Evolutionary conservation across 495 filamentous ascomycete species (phyloP).

Genomic region (Penicillium chermesinum): DNA sequence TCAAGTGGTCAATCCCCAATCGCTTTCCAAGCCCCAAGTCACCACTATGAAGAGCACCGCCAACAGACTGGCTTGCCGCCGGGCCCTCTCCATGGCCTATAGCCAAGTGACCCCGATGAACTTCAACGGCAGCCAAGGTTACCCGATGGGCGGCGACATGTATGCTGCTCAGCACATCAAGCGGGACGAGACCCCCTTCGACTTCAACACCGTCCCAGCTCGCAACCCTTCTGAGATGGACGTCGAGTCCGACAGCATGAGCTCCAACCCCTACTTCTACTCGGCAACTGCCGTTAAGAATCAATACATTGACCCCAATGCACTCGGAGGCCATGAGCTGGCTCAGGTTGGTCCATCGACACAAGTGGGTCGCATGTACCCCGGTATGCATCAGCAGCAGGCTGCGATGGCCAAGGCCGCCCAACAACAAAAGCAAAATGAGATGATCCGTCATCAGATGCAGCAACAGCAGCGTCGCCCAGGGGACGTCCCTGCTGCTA

Average conservation of each 20-base stretch:
- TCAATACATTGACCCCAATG: conserved; percentile 66
- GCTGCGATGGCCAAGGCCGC: conserved; percentile 74
- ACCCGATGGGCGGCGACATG: conserved; percentile 40
- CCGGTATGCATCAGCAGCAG: conserved; percentile 88
- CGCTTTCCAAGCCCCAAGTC: conserved; percentile 70
- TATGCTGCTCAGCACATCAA: conserved; percentile 47
- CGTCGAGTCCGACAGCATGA: conserved; percentile 55
- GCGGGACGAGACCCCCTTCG: conserved; percentile 39
- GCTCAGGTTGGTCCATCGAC: conserved; percentile 41
- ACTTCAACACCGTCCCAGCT: conserved; percentile 54
- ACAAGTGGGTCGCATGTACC: conserved; percentile 69
- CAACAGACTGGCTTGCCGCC: conserved; percentile 87
- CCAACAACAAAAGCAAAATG: conserved; percentile 62
- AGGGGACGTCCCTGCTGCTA: conserved; percentile 23
- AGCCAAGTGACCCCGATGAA: conserved; percentile 52
- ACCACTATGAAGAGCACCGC: conserved; percentile 86
- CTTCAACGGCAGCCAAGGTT: conserved; percentile 45
- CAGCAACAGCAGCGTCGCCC: conserved; percentile 29
- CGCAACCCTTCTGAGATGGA: conserved; percentile 51
- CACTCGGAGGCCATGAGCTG: conserved; percentile 55
- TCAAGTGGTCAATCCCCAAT: conserved; percentile 47
- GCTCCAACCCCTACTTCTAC: conserved; percentile 50
- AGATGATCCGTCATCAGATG: conserved; percentile 54
- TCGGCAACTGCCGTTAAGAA: conserved; percentile 33
- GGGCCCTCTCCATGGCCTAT: conserved; percentile 65